Evolutionary conservation across 129 eudicot species (phyloP).

Genomic region (Centrapalus pauciflorus): DNA sequence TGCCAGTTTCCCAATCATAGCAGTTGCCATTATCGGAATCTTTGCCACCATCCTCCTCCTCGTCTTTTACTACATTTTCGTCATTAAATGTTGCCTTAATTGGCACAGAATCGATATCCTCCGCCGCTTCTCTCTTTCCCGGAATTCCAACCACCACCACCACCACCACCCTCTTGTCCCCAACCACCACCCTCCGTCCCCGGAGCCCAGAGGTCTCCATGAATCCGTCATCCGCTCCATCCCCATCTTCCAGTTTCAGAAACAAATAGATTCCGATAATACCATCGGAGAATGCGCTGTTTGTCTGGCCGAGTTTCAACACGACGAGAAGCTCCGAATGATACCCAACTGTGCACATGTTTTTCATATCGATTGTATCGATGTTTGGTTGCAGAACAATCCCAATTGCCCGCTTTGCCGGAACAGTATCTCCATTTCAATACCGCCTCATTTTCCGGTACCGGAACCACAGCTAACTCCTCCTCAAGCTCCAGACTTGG

Average conservation of each 20-base stretch:
- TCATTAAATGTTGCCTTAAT: conserved; percentile 82
- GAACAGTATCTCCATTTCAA: conserved; percentile 49
- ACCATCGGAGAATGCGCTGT: conserved; percentile 61
- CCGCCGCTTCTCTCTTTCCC: conserved; percentile 55
- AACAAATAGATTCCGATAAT: conserved; percentile 13
- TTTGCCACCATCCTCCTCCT: conserved; percentile 75
- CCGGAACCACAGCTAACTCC: conserved; percentile 19
- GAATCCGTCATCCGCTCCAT: conserved; percentile 76
- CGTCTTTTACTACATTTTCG: conserved; percentile 76
- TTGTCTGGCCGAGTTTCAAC: conserved; percentile 70
- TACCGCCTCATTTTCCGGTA: conserved; percentile 13
- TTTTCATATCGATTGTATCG: conserved; percentile 90
- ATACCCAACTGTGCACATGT: conserved; percentile 85
- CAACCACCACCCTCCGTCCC: conserved; percentile 23
- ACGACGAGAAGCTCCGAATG: conserved; percentile 56
- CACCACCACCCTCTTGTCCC: conserved; percentile 21
- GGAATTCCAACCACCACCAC: conserved; percentile 19
- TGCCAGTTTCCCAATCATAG: conserved; percentile 60
- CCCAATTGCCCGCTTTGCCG: conserved; percentile 93
- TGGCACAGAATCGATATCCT: conserved; percentile 75
- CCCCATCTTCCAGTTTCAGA: conserved; percentile 54
- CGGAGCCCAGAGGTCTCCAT: conserved; percentile 51
- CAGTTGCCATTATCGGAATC: conserved; percentile 71
- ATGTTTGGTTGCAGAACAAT: conserved; percentile 84
- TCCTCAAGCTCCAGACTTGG: conserved; percentile 21